A percentile compares a stretch with the other conserved stretches of the same genome.
phyloP scores from a whole-genome alignment of 2,329 filamentous ascomycete genomes.

The Myrmaecium sp. region DNA sequence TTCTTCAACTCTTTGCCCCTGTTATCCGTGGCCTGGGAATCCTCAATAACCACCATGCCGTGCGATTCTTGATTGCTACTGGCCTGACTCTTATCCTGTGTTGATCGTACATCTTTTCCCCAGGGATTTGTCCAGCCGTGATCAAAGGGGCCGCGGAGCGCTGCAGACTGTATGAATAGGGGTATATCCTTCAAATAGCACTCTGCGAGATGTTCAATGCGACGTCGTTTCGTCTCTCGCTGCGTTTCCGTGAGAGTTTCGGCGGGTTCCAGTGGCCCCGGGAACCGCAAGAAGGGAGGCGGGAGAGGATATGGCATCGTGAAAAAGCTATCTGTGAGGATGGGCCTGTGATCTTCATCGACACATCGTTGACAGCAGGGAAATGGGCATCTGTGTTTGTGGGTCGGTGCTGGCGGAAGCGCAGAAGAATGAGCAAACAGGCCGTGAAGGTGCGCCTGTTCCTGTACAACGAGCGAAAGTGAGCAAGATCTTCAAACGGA shows the following conservation, averaged over 20 bases:
- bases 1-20: neutral
- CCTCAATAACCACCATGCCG: neutral
- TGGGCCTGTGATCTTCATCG: too few relatives aligned
- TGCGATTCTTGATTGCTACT: neutral
- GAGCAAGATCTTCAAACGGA: too few relatives aligned
- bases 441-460: too few relatives aligned
- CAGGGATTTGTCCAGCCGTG: slow-evolving; percentile 21
- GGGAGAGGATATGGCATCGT: too few relatives aligned
- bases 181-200: slow-evolving; percentile 40
- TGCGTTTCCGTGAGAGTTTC: slow-evolving; percentile 33
- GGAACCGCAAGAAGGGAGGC: too few relatives aligned
- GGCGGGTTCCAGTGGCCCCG: slow-evolving; percentile 9
- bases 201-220: slow-evolving; percentile 43
- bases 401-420: too few relatives aligned
- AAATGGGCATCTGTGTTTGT: too few relatives aligned
- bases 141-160: slow-evolving; percentile 44
- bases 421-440: too few relatives aligned
- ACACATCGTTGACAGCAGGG: too few relatives aligned
- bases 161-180: slow-evolving; percentile 42
- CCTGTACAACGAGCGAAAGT: too few relatives aligned
- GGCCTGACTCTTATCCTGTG: neutral
- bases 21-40: neutral
- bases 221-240: slow-evolving; percentile 32
- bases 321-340: too few relatives aligned
- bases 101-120: too few relatives aligned